Base-by-base conservation (phyloP, 2,329 filamentous ascomycete species). In the Monosporascus sp. region DNA sequence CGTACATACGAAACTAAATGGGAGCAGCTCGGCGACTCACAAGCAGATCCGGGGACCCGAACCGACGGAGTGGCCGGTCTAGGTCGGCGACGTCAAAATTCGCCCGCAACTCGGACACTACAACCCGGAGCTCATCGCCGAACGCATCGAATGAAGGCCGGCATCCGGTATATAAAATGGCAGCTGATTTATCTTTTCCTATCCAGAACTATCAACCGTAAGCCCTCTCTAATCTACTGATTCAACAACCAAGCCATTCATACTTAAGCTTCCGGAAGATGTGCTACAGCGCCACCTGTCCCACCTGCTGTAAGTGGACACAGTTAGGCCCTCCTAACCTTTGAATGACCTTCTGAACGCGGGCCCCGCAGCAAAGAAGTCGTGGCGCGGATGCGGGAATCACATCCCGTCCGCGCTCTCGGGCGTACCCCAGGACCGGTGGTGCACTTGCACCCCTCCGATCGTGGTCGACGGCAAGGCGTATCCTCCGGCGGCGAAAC, bases 301-400 rank as follows among this genome's bases (percentile, higher is more conserved):
- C 58, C 39, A 57, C 55, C 8, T 63, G 59, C 55, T 59, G 56
- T 59, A 47, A 53, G 60, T 59, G 11, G 17, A 22, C 24, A 3
- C 6, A 17, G 27, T 11, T 8, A 37, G 5, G 17, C 18, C 25
- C 46, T 27, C 48, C 41, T 15, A 27, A 15, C 31, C 31, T 4
- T 27, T 5, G 17, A 17, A 45, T 9, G 15, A 2, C 25, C 52
- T 49, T 38, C 45, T 46, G 24, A 24, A 48, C 46, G 31, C 15
- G 8, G 8, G 3, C 11, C 38, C 38, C 20, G 37, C 53, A 79
- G 76, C 72, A 27, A 78, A 76, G 63, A 70, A 73, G 59, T 64
- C 75, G 25, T 79, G 76, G 76, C 72, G 75, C 55, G 76, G 76
- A 55, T 79, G 76, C 66, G 76, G 76, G 48, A 68, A 57, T 52